These are phyloP conservation scores for Sordaria brevicollis DNA, from an alignment of 495 filamentous ascomycete species.

Conservation along the genomic window DNA sequence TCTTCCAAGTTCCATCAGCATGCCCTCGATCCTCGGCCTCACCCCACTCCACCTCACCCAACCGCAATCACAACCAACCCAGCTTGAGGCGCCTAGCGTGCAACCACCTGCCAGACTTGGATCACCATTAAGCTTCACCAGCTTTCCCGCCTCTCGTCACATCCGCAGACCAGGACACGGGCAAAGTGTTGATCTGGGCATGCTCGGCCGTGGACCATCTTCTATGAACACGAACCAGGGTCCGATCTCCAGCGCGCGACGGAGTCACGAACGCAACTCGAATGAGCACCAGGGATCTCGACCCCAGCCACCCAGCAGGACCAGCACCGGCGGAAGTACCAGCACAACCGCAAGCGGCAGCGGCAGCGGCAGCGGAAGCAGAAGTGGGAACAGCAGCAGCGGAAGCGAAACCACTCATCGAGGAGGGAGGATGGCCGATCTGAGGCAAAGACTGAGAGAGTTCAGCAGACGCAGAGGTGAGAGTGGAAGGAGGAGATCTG, in stretches of 20 bases:
- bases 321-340: background rate
- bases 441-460: background rate
- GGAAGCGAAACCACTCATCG: background rate
- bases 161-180: constrained; percentile 31
- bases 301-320: background rate
- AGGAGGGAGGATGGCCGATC: background rate
- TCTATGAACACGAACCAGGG: constrained; percentile 20
- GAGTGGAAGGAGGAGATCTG: background rate
- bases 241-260: no score
- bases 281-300: background rate
- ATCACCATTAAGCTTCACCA: constrained; percentile 41
- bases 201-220: constrained; percentile 33
- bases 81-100: constrained; percentile 13
- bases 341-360: background rate
- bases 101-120: constrained; percentile 33
- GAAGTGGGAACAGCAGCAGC: background rate
- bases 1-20: background rate
- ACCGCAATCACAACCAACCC: background rate
- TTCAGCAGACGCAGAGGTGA: background rate
- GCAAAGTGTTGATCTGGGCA: constrained; percentile 29
- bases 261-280: background rate
- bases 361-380: background rate
- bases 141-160: constrained; percentile 25
- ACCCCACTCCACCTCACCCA: background rate
- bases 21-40: background rate